Evolutionary conservation across 2,329 filamentous ascomycete genomes (phyloP), one percentile per base, ranked within the genome.

Genomic region (Xylaria multiplex): DNA sequence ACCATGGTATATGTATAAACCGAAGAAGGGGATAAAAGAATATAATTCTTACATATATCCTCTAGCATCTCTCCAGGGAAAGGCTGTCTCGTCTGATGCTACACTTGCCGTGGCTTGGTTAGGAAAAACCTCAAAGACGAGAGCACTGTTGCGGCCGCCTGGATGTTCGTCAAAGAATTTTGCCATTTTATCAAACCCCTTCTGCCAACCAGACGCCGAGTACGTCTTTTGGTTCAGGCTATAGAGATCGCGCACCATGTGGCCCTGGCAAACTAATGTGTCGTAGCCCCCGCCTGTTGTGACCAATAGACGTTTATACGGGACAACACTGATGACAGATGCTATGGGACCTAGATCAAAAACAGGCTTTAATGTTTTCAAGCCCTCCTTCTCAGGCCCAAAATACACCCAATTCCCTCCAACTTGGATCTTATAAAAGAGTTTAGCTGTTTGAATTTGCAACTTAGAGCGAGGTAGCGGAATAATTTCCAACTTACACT

Each of bases 41-140:
- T 40, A 14, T 40, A 37, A 48, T 37, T 65, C 67, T 43, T 64
- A 72, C 67, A 70, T 58, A 35, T 68, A 65, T 14, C 60, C 72
- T 54, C 24, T 69, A 8, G 70, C 19, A 13, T 75, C 70, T 24
- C 71, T 62, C 73, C 71, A 75, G 5, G 74, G 67, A 27, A 71
- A 76, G 1, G 74, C 72, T 3, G 73, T 76, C 5, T 53, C 24
- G 1, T 72, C 70, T 4, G 62, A 52, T 0, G 65, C 32, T 2
- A 74, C 67, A 1, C 62, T 59, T 2, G 8, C 11, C 1, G 61
- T 45, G 9, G 71, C 71, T 2, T 74, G 32, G 11, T 62, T 68
- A 1, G 66, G 53, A 40, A 73, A 71, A 0, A 62, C 60, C 11
- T 71, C 71, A 11, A 73, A 42, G 2, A 66, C 13, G 9, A 37